Conservation (phyloP, 2,329 filamentous ascomycete genomes). For the Calycina marina region DNA sequence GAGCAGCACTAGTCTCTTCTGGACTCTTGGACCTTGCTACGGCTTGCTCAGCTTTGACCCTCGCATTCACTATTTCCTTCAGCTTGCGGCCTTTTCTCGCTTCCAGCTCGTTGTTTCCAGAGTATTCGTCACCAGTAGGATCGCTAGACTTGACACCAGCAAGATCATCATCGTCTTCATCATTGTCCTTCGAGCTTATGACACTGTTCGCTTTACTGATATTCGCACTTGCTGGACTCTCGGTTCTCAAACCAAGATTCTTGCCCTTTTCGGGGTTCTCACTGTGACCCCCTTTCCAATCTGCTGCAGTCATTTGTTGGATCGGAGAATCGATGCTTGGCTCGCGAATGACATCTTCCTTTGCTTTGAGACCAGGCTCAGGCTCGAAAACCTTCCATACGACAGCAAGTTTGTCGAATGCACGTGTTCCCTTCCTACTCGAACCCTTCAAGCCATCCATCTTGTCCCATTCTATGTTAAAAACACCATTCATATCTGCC, state of each 20-base stretch:
- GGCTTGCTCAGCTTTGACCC: slow-evolving; percentile 8
- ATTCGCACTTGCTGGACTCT: slow-evolving; percentile 48
- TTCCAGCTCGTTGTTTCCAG: not conserved
- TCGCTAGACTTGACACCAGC: slow-evolving; percentile 16
- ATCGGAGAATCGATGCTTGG: slow-evolving; percentile 54
- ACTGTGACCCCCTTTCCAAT: slow-evolving; percentile 53
- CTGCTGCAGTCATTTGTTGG: slow-evolving; percentile 47
- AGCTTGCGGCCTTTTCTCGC: not conserved
- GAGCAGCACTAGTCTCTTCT: slow-evolving; percentile 11
- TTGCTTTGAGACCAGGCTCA: slow-evolving; percentile 10
- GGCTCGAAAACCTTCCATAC: slow-evolving; percentile 52
- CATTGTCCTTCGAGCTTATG: slow-evolving; percentile 23
- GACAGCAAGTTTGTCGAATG: slow-evolving; percentile 69
- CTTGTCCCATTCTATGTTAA: slow-evolving; percentile 56
- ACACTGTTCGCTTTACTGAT: slow-evolving; percentile 63
- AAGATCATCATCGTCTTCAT: slow-evolving; percentile 12
- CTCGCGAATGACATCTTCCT: slow-evolving; percentile 40
- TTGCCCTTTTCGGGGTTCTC: slow-evolving; percentile 38
- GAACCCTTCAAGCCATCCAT: slow-evolving; percentile 96
- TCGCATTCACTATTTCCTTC: slow-evolving; percentile 7
- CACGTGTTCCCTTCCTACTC: slow-evolving; percentile 63
- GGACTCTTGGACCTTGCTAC: slow-evolving; percentile 12
- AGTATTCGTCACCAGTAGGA: slow-evolving; percentile 16
- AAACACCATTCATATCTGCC: slow-evolving; percentile 54
- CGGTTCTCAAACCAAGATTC: slow-evolving; percentile 52